Base-by-base conservation (phyloP, 163 green algal genomes). In the Scenedesmus sp. region DNA sequence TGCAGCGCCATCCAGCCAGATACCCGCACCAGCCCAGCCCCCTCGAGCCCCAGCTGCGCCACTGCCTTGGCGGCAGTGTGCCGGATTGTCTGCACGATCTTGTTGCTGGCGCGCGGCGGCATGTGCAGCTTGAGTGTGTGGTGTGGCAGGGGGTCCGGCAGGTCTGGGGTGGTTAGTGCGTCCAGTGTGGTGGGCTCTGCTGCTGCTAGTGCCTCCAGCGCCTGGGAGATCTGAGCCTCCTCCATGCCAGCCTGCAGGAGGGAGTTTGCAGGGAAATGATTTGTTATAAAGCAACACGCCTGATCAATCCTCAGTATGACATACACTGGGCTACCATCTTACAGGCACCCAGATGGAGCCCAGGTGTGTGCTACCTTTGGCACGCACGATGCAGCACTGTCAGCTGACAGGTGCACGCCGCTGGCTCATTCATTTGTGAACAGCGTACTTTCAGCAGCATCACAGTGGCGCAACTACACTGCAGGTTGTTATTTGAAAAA, bases 51-150 rank as follows among this genome's bases (percentile, higher is more conserved):
- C 7, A 92, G 70, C 70, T 92, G 26, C 18, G 18, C 34, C 26
- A 90, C 83, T 9, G 90, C 90, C 83, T 92, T 92, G 26, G 90
- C 84, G n/a, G 90, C 90, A 56, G 90, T 66, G 74, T 92, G 90
- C 16, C 90, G 85, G n/a, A 92, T 87, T 13, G 73, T 90, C 56
- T 86, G 66, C 3, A 70, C 81, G 13, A 92, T 52, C 57, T 88
- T 88, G 88, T 34, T 67, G 81, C 90, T 92, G 70, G 64, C 55
- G 6, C 90, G 34, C 16, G 88, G 88, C 12, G 90, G 90, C 59
- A 81, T 20, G 90, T 92, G 90, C 77, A 92, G 8, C 66, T 89
- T 89, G 55, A 92, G 26, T 2, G 26, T 67, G 82, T 81, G 62
- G 70, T 62, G n/a, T 12, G 83, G 83, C 34, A 90, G 73, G 23